phyloP scores from a whole-genome alignment of 305 asterid species.

The Plantago coronopus region DNA sequence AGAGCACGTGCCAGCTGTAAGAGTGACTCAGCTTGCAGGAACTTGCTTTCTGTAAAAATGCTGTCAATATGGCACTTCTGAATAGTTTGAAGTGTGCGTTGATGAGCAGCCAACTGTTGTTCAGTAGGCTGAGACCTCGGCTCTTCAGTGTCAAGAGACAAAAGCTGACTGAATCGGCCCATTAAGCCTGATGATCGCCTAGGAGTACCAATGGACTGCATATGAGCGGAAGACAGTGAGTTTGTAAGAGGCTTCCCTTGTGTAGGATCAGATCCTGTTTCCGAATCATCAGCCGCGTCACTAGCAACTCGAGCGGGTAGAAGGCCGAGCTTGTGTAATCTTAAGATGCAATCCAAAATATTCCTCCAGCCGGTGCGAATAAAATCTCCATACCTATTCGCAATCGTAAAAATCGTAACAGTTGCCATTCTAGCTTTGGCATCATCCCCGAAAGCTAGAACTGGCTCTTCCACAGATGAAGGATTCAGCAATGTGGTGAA shows the following conservation, averaged over 20 bases:
- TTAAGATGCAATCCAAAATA: slow-evolving; percentile 82
- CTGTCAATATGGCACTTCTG: slow-evolving; percentile 93
- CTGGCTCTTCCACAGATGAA: slow-evolving; percentile 88
- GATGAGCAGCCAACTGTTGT: slow-evolving; percentile 94
- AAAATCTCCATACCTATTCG: slow-evolving; percentile 85
- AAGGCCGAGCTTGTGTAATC: slow-evolving; percentile 92
- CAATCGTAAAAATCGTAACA: slow-evolving; percentile 84
- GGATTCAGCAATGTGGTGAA: slow-evolving; percentile 89
- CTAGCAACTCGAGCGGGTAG: slow-evolving; percentile 97
- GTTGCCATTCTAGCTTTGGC: slow-evolving; percentile 96
- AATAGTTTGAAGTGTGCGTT: slow-evolving; percentile 90
- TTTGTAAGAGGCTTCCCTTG: slow-evolving; percentile 75
- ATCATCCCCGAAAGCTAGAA: slow-evolving; percentile 92
- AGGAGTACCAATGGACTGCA: slow-evolving; percentile 83
- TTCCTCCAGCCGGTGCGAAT: slow-evolving; percentile 96
- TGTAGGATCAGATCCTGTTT: slow-evolving; percentile 71
- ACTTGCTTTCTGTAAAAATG: slow-evolving; percentile 91
- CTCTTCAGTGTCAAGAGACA: slow-evolving; percentile 92
- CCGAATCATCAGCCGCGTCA: slow-evolving; percentile 92
- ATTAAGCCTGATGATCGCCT: slow-evolving; percentile 96
- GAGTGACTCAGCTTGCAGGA: slow-evolving; percentile 74
- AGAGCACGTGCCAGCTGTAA: slow-evolving; percentile 93
- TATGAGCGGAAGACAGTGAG: slow-evolving; percentile 71
- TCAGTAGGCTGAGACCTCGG: slow-evolving; percentile 95
- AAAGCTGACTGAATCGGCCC: slow-evolving; percentile 96